phyloP scores from a whole-genome alignment of 495 filamentous ascomycete genomes.

The Penicillium taxi region DNA sequence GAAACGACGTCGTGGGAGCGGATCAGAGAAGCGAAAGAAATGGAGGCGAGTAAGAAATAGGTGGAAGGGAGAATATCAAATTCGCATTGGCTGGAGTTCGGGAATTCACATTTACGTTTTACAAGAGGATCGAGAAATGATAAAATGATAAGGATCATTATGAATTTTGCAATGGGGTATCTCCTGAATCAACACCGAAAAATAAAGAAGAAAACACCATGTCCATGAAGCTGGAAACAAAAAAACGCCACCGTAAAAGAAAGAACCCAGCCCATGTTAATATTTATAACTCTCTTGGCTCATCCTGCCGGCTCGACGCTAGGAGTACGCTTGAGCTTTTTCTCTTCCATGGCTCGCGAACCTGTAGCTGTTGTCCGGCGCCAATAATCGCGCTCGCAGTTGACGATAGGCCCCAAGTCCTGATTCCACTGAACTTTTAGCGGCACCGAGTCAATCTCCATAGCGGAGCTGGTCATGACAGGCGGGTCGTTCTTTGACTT shows the following conservation, averaged over 20 bases:
- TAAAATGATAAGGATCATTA: slow-evolving; percentile 9
- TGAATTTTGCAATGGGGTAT: slow-evolving; percentile 28
- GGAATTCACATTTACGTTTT: slow-evolving; percentile 3
- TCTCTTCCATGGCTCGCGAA: slow-evolving; percentile 23
- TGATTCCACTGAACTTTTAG: slow-evolving; percentile 24
- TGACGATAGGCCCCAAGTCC: slow-evolving; percentile 42
- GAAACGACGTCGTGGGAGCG: slow-evolving; percentile 78
- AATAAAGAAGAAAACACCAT: no score
- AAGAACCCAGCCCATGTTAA: slow-evolving; percentile 7
- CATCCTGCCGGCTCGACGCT: slow-evolving; percentile 21
- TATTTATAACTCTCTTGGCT: slow-evolving; percentile 18
- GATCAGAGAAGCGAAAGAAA: slow-evolving; percentile 23
- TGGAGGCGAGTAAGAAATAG: slow-evolving; percentile 2
- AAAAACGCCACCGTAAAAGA: slow-evolving; percentile 18
- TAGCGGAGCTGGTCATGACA: slow-evolving; percentile 10
- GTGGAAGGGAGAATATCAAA: background rate
- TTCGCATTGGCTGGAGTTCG: slow-evolving; percentile 25
- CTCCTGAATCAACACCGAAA: no score
- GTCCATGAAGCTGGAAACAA: slow-evolving; percentile 18
- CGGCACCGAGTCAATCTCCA: slow-evolving; percentile 30
- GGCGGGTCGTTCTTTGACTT: slow-evolving; percentile 21
- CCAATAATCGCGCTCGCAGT: slow-evolving; percentile 42
- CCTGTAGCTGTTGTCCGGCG: slow-evolving; percentile 24
- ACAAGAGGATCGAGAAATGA: slow-evolving; percentile 2
- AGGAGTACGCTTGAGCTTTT: slow-evolving; percentile 18